Evolutionary conservation across 345 rosid species (phyloP).

Genomic region (Kernera saxatilis): DNA sequence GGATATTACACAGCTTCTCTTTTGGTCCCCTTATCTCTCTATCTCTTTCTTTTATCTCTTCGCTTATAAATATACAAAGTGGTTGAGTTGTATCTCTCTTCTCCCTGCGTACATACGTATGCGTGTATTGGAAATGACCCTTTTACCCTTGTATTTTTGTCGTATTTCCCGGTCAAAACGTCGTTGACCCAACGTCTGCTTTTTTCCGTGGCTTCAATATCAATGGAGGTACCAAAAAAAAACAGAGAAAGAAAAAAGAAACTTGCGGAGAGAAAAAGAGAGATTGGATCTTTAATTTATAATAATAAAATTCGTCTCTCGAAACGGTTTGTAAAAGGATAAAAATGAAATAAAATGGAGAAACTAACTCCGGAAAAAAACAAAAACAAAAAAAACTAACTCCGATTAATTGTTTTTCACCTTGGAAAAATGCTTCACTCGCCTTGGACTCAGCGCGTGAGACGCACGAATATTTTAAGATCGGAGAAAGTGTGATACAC

Average conservation of each 20-base stretch:
- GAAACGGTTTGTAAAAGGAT: constrained; percentile 38
- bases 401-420: constrained; percentile 26
- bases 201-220: constrained; percentile 1
- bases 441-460: not conserved
- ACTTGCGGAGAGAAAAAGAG: not conserved
- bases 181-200: constrained; percentile 46
- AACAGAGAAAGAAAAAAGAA: not conserved
- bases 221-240: not conserved
- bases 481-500: no score
- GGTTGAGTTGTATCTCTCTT: constrained; percentile 33
- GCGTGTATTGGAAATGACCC: not conserved
- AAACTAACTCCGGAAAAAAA: constrained; percentile 37
- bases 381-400: constrained; percentile 33
- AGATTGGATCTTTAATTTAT: not conserved
- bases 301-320: not conserved
- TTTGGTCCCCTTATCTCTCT: constrained; percentile 47
- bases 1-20: constrained; percentile 41
- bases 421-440: not conserved
- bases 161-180: constrained; percentile 42
- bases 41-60: not conserved
- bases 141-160: constrained; percentile 28
- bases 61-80: constrained; percentile 25
- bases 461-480: no score
- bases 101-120: constrained; percentile 13
- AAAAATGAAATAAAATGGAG: not conserved